Base-by-base conservation (phyloP, 78 protist species). In the Paratrimastix pyriformis region DNA sequence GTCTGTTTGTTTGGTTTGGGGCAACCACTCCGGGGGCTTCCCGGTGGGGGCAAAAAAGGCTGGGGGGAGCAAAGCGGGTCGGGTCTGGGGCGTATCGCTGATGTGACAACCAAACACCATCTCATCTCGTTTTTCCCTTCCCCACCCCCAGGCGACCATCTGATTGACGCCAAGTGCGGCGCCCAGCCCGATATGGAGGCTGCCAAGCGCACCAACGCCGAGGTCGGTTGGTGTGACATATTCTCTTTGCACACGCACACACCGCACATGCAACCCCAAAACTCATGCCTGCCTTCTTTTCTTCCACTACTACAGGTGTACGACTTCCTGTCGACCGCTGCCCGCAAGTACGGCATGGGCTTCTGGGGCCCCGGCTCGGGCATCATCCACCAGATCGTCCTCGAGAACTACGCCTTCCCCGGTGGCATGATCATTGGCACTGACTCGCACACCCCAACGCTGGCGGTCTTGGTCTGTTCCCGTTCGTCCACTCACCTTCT, bases 111-210 rank as follows among this genome's bases (percentile, higher is more conserved):
- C n/a, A n/a, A n/a, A n/a, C n/a, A n/a, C n/a, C 96, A n/a, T 1
- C 84, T 90, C 59, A 82, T 92, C 38, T 94, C 90, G 80, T 90
- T 92, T 68, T 89, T 92, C 81, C 75, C 90, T 50, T 78, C 91
- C 21, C 94, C 94, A n/a, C n/a, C n/a, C n/a, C n/a, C n/a, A n/a
- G n/a, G 96, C 79, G 96, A 92, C 78, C 96, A 92, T 76, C 78
- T 92, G 68, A 92, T 92, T 50, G 86, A 87, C 80, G 84, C 84
- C 33, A 15, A 65, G 55, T 6, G 5, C 26, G 96, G 93, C 39
- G 88, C 85, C 30, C 64, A 38, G 15, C 35, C 4, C 21, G 96
- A 92, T 66, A 79, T 92, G 30, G 32, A 2, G 21, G 11, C 18
- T 48, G 94, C 88, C 9, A 94, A 94, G 65, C 55, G 89, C 50